Conservation (phyloP, 495 filamentous ascomycete species). For the Staphylotrichum longicolle region DNA sequence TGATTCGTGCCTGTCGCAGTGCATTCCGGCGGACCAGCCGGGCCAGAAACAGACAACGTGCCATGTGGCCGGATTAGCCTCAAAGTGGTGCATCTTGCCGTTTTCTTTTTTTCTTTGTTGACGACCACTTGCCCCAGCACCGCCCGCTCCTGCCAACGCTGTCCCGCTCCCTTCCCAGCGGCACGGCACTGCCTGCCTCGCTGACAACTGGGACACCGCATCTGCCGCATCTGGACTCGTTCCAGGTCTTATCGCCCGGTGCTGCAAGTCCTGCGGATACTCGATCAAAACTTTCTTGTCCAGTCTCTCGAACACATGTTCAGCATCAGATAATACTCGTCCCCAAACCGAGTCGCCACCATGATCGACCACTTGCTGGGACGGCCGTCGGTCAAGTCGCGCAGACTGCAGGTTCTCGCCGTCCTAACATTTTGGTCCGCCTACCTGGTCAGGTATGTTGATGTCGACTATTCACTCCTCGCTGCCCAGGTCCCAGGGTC, state of each 20-base stretch:
- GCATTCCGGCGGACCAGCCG: not conserved
- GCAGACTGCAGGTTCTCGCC: slow-evolving; percentile 87
- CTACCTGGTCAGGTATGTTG: slow-evolving; percentile 68
- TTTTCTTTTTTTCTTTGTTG: slow-evolving; percentile 3
- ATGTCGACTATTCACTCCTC: not conserved
- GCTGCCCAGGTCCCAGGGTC: not conserved
- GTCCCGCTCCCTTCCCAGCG: not conserved
- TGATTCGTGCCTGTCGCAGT: slow-evolving; percentile 23
- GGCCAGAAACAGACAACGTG: not conserved
- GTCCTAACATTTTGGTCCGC: slow-evolving; percentile 89
- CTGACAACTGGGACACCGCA: not conserved
- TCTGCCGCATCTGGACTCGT: too few relatives aligned
- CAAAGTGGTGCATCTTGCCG: not conserved
- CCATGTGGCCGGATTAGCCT: slow-evolving; percentile 18
- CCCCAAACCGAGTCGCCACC: slow-evolving; percentile 11
- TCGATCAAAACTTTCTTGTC: too few relatives aligned
- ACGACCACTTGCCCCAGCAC: not conserved
- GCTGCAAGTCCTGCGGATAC: not conserved
- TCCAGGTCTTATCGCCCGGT: too few relatives aligned
- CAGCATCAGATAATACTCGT: too few relatives aligned
- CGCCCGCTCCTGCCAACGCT: too few relatives aligned
- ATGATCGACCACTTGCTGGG: slow-evolving; percentile 86
- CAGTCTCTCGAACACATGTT: too few relatives aligned
- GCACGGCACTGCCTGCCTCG: not conserved
- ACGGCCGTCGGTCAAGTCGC: slow-evolving; percentile 82